phyloP scores from a whole-genome alignment of 2,329 filamentous ascomycete species.

The Arthrobotrys iridis region DNA sequence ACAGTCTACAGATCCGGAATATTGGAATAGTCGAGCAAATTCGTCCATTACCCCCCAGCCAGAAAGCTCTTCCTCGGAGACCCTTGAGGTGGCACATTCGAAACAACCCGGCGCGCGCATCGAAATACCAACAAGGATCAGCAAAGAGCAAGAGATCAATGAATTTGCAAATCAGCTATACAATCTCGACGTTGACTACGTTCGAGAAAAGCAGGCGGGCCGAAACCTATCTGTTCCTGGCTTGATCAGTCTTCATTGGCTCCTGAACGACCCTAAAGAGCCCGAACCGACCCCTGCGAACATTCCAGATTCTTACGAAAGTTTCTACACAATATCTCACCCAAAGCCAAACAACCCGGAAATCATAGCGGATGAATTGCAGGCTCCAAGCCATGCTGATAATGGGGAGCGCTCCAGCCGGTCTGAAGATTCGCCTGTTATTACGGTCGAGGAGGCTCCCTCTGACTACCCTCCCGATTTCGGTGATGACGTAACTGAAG shows the following conservation, averaged over 20 bases:
- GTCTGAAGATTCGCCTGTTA: neutral
- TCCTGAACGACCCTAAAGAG: conserved; percentile 34
- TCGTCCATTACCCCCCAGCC: neutral
- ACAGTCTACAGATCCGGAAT: conserved; percentile 20
- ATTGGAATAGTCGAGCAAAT: conserved; percentile 1
- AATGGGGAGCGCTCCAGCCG: neutral
- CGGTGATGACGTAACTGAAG: neutral
- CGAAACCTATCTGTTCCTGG: neutral
- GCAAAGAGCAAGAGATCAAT: conserved; percentile 18
- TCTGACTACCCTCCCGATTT: neutral
- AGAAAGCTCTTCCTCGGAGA: neutral
- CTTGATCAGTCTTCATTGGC: conserved; percentile 40
- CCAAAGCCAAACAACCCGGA: neutral
- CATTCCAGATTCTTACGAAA: neutral
- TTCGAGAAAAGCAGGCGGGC: neutral
- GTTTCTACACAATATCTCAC: neutral
- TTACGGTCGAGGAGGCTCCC: neutral
- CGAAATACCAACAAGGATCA: neutral
- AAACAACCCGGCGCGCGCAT: neutral
- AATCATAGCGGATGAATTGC: neutral
- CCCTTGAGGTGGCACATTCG: too few relatives aligned
- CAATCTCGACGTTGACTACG: conserved; percentile 18
- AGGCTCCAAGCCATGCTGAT: neutral
- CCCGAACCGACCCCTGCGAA: neutral
- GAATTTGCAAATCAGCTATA: conserved; percentile 35